These are phyloP conservation scores for thale cress (Arabidopsis thaliana) DNA, from an alignment of 345 rosid genomes.

Conservation along the genomic window DNA sequence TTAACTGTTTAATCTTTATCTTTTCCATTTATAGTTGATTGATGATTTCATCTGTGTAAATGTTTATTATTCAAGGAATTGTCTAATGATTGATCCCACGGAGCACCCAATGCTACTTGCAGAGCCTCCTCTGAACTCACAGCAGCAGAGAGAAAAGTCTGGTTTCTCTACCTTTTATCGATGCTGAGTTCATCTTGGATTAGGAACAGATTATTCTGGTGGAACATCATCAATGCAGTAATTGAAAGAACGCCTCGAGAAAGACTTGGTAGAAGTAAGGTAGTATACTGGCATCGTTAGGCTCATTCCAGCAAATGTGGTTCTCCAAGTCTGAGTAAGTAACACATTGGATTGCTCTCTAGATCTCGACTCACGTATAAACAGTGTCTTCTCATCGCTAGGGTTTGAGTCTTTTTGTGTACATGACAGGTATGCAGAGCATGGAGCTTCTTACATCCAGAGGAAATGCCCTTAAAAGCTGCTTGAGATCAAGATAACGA, in stretches of 20 bases:
- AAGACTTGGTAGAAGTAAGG: constrained; percentile 93
- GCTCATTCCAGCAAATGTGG: constrained; percentile 99
- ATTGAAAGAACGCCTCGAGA: constrained; percentile 94
- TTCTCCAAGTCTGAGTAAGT: constrained; percentile 57
- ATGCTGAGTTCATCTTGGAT: constrained; percentile 15
- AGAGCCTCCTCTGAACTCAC: constrained; percentile 78
- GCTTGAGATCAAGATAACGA: neutral
- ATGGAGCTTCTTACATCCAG: constrained; percentile 88
- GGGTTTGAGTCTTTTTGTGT: neutral
- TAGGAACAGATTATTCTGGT: constrained; percentile 49
- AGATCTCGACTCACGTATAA: constrained; percentile 55
- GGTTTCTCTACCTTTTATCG: constrained; percentile 1
- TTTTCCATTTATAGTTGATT: constrained; percentile 1
- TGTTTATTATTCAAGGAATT: constrained; percentile 53
- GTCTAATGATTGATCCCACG: constrained; percentile 82
- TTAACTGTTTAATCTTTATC: neutral
- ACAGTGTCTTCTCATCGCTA: neutral
- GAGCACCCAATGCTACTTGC: constrained; percentile 92
- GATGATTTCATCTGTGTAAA: constrained; percentile 3
- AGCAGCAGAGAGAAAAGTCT: constrained; percentile 87
- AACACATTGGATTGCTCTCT: constrained; percentile 40
- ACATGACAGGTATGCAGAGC: constrained; percentile 79
- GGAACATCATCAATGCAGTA: constrained; percentile 99
- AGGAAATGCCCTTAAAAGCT: constrained; percentile 79
- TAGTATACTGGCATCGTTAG: constrained; percentile 87